Evolutionary conservation across 2,329 filamentous ascomycete genomes (phyloP).

Genomic region (Microcyclospora pomicola): DNA sequence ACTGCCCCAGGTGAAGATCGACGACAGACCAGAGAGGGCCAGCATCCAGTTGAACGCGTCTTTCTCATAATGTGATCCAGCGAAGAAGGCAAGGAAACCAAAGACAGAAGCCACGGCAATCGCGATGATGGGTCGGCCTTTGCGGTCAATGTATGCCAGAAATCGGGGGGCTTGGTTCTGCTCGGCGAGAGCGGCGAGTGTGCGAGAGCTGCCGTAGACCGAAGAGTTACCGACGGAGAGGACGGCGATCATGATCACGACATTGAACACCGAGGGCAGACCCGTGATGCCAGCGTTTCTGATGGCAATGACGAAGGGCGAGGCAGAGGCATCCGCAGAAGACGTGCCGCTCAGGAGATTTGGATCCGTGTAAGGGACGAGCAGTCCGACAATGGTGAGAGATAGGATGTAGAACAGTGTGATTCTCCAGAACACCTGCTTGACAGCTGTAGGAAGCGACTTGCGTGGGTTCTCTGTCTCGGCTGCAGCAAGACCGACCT

Average conservation of each 20-base stretch:
- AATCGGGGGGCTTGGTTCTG: slow-evolving; percentile 47
- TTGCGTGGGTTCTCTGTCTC: slow-evolving; percentile 70
- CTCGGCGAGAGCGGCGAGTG: slow-evolving; percentile 77
- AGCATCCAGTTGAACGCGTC: slow-evolving; percentile 52
- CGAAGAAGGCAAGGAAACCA: slow-evolving; percentile 47
- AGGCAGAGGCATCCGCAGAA: slow-evolving; percentile 57
- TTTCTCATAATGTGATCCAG: slow-evolving; percentile 31
- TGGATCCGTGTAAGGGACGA: slow-evolving; percentile 59
- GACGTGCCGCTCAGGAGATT: slow-evolving; percentile 46
- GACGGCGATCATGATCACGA: slow-evolving; percentile 83
- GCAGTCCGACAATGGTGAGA: slow-evolving; percentile 63
- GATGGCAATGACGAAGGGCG: slow-evolving; percentile 89
- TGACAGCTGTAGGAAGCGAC: slow-evolving; percentile 71
- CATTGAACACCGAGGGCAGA: slow-evolving; percentile 82
- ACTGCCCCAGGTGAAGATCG: slow-evolving; percentile 63
- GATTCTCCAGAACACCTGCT: slow-evolving; percentile 93
- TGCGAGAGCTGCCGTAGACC: slow-evolving; percentile 82
- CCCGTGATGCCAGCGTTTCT: slow-evolving; percentile 59
- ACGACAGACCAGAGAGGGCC: slow-evolving; percentile 56
- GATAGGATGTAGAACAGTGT: slow-evolving; percentile 79
- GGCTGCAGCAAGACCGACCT: slow-evolving; percentile 53
- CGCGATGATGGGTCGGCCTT: slow-evolving; percentile 45
- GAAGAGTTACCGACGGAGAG: slow-evolving; percentile 84
- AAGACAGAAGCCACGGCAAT: slow-evolving; percentile 32
- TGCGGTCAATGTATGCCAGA: slow-evolving; percentile 46